These are phyloP conservation scores for Yarrowia deformans DNA, from an alignment of 805 yeast genomes.

Conservation along the genomic window DNA sequence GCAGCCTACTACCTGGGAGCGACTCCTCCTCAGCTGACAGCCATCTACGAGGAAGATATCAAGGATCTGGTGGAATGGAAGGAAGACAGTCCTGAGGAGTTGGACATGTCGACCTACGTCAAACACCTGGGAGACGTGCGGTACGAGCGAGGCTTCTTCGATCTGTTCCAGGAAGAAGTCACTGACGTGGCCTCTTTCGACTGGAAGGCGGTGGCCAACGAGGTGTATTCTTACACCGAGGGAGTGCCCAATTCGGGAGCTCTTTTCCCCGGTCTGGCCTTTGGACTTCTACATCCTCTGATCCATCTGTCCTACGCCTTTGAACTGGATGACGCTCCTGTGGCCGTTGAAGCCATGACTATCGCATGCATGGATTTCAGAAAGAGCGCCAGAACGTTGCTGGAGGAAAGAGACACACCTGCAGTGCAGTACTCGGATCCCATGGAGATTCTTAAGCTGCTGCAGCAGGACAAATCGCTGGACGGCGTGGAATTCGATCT, in stretches of 20 bases:
- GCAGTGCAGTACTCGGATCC: slow-evolving; percentile 41
- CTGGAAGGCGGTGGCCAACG: slow-evolving; percentile 49
- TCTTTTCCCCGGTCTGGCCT: slow-evolving; percentile 44
- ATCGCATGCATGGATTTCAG: slow-evolving; percentile 45
- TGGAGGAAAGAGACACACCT: slow-evolving; percentile 9
- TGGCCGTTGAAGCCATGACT: slow-evolving; percentile 52
- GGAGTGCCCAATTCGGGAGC: slow-evolving; percentile 28
- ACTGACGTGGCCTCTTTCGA: slow-evolving; percentile 48
- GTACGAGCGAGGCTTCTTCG: slow-evolving; percentile 51
- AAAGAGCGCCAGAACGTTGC: slow-evolving; percentile 2
- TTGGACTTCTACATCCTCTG: slow-evolving; percentile 49
- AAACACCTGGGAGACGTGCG: slow-evolving; percentile 48
- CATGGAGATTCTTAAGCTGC: slow-evolving; percentile 42
- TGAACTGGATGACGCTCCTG: slow-evolving; percentile 49
- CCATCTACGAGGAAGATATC: slow-evolving; percentile 47
- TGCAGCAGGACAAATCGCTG: slow-evolving; percentile 43
- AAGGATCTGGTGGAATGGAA: slow-evolving; percentile 48
- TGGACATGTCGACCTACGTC: slow-evolving; percentile 50
- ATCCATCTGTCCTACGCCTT: slow-evolving; percentile 51
- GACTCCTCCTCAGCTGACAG: slow-evolving; percentile 46
- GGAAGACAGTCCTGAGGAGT: slow-evolving; percentile 53
- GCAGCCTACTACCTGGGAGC: slow-evolving; percentile 53
- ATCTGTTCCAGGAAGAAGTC: slow-evolving; percentile 52
- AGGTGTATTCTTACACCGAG: slow-evolving; percentile 11
- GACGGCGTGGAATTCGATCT: slow-evolving; percentile 40